Base-by-base conservation (phyloP, 768 basidiomycete species). In the Leccinum subtestaceum region DNA sequence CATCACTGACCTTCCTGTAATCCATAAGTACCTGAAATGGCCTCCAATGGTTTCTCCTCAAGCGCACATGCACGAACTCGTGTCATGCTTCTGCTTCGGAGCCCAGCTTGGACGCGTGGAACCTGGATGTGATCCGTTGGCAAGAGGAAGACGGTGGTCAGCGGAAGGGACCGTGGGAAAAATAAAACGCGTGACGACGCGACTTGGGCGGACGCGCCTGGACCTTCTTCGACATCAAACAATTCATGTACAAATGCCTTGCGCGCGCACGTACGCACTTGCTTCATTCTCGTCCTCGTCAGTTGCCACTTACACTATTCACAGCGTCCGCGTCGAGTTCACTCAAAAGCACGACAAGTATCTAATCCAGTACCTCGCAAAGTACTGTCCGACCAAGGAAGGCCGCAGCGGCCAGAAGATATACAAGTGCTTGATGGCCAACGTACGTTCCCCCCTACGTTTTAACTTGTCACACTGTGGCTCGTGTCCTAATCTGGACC, bases 291-390 rank as follows among this genome's bases (percentile, higher is more conserved):
- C 21, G 19, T 48, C 9, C 15, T 11, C 38, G 19, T 36, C 25
- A 36, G 11, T 2, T 11, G 3, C 4, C 34, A 7, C 19, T 19
- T 1, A 47, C 52, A 27, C 61, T 63, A 54, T 61, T 15, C 5
- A 15, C 57, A 71, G 69, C 32, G 0, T 45, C 31, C 74, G 76
- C 12, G 58, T 53, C 19, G 36, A 68, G 3, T 84, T 72, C 60
- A 71, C 77, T 0, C 11, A 34, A 0, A 69, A 77, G 3, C 82
- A 85, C 23, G 81, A 84, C 57, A n/a, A 0, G 0, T 67, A 74
- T 4, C 75, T 85, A 5, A 53, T 73, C 17, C 76, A 78, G 64
- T 85, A 78, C 58, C 68, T 87, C 53, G 84, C 84, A 2, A 73
- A n/a, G 46, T 72, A 82, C 57, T 78, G 78, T 27, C 82, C 81